These are phyloP conservation scores for Ceriops tagal DNA, from an alignment of 345 rosid genomes.

Conservation along the genomic window DNA sequence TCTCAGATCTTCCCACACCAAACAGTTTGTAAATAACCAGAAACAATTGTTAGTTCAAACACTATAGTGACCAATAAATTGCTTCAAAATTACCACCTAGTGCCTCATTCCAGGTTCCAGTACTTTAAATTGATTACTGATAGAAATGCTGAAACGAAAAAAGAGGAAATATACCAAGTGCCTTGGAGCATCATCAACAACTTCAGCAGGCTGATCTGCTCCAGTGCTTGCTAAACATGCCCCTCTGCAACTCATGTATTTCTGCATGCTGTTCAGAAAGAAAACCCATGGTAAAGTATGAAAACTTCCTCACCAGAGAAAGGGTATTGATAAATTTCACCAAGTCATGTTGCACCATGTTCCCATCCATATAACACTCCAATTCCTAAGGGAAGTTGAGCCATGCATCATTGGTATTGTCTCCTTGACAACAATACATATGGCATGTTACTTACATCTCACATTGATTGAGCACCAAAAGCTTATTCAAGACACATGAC, in stretches of 20 bases:
- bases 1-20: too few species aligned
- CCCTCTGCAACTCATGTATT: slow-evolving; percentile 85
- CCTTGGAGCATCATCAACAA: slow-evolving; percentile 80
- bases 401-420: not conserved
- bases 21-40: too few species aligned
- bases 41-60: too few species aligned
- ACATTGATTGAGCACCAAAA: slow-evolving; percentile 76
- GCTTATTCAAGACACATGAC: slow-evolving; percentile 83
- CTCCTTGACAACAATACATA: not conserved
- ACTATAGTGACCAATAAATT: too few species aligned
- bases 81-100: too few species aligned
- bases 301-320: not conserved
- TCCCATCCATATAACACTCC: not conserved
- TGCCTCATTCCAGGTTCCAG: not conserved
- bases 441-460: slow-evolving; percentile 51
- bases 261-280: slow-evolving; percentile 52
- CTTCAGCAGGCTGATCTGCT: slow-evolving; percentile 93
- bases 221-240: slow-evolving; percentile 80
- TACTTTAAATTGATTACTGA: not conserved
- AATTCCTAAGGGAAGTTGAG: not conserved
- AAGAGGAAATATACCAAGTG: slow-evolving; percentile 51
- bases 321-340: slow-evolving; percentile 9
- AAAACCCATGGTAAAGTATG: slow-evolving; percentile 2
- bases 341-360: slow-evolving; percentile 1
- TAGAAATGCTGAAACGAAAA: not conserved